These are phyloP conservation scores for Tilletia caries DNA, from an alignment of 1,284 basidiomycete species.

Conservation along the genomic window DNA sequence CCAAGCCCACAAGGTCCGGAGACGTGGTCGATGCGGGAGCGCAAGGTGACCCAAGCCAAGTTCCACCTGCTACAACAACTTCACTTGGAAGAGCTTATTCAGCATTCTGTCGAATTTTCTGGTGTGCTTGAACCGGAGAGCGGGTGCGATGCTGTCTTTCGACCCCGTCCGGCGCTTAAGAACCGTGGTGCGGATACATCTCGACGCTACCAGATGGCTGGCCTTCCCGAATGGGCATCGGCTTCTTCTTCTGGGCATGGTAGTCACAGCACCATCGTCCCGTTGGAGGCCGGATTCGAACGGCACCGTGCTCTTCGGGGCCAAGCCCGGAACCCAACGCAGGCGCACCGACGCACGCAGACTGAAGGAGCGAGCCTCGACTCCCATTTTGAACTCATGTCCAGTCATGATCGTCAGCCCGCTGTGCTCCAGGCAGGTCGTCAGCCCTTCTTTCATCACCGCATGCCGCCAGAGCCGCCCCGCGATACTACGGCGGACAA, in stretches of 20 bases:
- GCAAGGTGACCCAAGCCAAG: slow-evolving; percentile 5
- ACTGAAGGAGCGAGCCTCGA: background rate
- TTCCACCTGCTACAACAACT: slow-evolving; percentile 20
- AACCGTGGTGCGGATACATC: background rate
- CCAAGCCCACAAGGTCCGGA: slow-evolving; percentile 10
- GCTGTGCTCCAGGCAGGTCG: background rate
- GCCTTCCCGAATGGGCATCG: background rate
- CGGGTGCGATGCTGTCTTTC: slow-evolving; percentile 19
- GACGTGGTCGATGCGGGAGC: background rate
- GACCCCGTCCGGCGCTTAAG: slow-evolving; percentile 15
- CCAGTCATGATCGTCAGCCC: background rate
- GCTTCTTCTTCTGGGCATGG: background rate
- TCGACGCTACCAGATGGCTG: background rate
- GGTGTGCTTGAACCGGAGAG: slow-evolving; percentile 15
- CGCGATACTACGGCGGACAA: background rate
- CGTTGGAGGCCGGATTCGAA: slow-evolving; percentile 5
- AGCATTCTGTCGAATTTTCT: slow-evolving; percentile 12
- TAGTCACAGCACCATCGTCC: slow-evolving; percentile 1
- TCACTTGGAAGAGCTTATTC: slow-evolving; percentile 18
- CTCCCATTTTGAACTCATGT: background rate
- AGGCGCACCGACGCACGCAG: background rate
- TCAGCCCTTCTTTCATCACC: slow-evolving; percentile 20
- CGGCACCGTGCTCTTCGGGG: background rate
- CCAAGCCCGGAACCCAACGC: background rate
- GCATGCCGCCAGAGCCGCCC: slow-evolving; percentile 19